phyloP scores from a whole-genome alignment of 495 filamentous ascomycete species.

The Tetracladium setigerum region DNA sequence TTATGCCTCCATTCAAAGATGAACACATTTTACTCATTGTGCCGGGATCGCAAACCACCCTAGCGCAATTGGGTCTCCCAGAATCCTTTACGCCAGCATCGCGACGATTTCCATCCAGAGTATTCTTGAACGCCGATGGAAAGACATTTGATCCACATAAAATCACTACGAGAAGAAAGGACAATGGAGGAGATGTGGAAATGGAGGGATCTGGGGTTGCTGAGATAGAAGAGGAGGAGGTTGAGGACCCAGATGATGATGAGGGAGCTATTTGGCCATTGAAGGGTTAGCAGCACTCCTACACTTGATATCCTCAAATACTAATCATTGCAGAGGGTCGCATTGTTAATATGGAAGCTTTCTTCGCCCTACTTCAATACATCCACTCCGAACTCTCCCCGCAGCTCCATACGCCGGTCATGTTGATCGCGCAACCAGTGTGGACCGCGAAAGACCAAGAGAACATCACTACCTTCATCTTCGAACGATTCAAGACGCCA shows the following conservation, averaged over 20 bases:
- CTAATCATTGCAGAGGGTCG: constrained; percentile 47
- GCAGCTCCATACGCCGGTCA: constrained; percentile 86
- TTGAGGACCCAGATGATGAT: constrained; percentile 80
- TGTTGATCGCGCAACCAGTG: constrained; percentile 76
- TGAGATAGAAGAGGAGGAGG: constrained; percentile 47
- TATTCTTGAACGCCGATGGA: constrained; percentile 75
- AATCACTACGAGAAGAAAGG: constrained; percentile 62
- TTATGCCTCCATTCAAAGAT: constrained; percentile 39
- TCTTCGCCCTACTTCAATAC: constrained; percentile 83
- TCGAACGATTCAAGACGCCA: constrained; percentile 93
- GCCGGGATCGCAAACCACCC: constrained; percentile 86
- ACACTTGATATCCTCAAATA: not conserved
- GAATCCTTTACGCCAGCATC: constrained; percentile 85
- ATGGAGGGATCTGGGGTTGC: constrained; percentile 34
- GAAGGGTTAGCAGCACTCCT: constrained; percentile 29
- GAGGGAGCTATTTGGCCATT: constrained; percentile 90
- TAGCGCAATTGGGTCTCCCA: constrained; percentile 86
- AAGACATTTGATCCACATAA: constrained; percentile 74
- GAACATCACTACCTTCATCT: constrained; percentile 79
- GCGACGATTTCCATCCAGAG: constrained; percentile 77
- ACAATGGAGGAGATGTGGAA: constrained; percentile 37
- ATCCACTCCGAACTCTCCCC: constrained; percentile 81
- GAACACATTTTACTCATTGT: constrained; percentile 61
- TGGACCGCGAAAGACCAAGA: constrained; percentile 84
- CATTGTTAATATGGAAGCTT: constrained; percentile 81